Evolutionary conservation across 345 rosid genomes (phyloP), one percentile per base, ranked within the genome.

Genomic region (Combretum micranthum): DNA sequence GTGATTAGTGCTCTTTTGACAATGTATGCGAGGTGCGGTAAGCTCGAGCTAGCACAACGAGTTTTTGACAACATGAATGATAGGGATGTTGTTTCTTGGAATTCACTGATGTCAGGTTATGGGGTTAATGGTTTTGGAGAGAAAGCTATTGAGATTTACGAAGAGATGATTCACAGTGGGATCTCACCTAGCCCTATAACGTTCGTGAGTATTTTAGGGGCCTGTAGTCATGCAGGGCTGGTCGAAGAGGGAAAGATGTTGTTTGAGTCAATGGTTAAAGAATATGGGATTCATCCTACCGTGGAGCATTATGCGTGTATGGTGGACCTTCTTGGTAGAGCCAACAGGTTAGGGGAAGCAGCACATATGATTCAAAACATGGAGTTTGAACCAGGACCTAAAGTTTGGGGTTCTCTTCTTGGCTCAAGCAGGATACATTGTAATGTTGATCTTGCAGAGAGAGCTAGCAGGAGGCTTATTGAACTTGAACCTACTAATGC

Each of bases 241-340:
- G 79, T 92, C 14, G 95, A 84, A 61, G 82, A 86, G 60, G 98
- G 98, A 26, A 83, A 85, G 69, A 61, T 56, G 69, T 59, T 80
- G 50, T 92, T 86, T 56, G 56, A 75, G 39, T 75, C 84, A 1
- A 92, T 88, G 95, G 69, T 39, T 62, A 60, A 71, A 65, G 71
- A 72, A 20, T 85, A 92, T 52, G 60, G 77, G 65, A 80, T 88
- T 17, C 47, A 60, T 53, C 97, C 98, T 46, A 71, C 69, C 15
- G 77, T 81, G 37, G 96, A 88, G 79, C 98, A 92, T 74, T 92
- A 92, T 66, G 96, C 98, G 63, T 80, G 93, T 68, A 88, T 92
- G 96, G 98, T 92, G 58, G 98, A 88, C 75, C 89, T 92, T 47
- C 86, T 86, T 60, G 95, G 98, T 26, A 83, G 98, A 55, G 90